Evolutionary conservation across 495 filamentous ascomycete species (phyloP).

Genomic region (Parathielavia appendiculata): DNA sequence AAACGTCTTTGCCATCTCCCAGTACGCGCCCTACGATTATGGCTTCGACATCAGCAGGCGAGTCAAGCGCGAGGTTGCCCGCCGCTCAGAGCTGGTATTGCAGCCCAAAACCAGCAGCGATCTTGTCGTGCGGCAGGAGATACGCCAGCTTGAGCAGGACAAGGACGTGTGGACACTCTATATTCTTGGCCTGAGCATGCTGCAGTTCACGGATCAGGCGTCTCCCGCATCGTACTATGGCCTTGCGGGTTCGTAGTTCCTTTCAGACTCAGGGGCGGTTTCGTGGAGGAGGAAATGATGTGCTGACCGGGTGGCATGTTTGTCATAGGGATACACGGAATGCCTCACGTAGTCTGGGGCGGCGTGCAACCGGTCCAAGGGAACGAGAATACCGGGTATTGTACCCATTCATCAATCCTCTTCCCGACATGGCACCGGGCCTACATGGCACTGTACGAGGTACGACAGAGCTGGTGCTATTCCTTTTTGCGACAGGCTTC

Average conservation of each 20-base stretch:
- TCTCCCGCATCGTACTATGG: constrained; percentile 57
- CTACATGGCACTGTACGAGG: constrained; percentile 64
- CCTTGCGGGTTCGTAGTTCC: constrained; percentile 36
- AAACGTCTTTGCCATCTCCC: constrained; percentile 11
- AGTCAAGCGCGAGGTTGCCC: constrained; percentile 25
- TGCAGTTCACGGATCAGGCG: constrained; percentile 51
- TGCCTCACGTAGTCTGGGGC: constrained; percentile 54
- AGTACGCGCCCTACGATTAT: constrained; percentile 37
- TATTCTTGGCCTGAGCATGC: constrained; percentile 48
- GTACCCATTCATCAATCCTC: constrained; percentile 58
- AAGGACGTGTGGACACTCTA: constrained; percentile 55
- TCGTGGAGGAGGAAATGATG: too few species aligned
- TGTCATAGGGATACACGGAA: constrained; percentile 57
- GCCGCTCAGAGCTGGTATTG: constrained; percentile 19
- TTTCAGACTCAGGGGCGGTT: too few species aligned
- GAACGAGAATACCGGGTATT: constrained; percentile 54
- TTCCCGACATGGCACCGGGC: constrained; percentile 70
- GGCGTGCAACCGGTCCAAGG: constrained; percentile 47
- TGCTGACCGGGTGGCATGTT: constrained; percentile 4
- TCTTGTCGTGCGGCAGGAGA: constrained; percentile 40
- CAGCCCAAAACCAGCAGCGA: constrained; percentile 16
- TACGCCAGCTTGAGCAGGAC: constrained; percentile 54
- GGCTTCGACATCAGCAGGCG: constrained; percentile 32
- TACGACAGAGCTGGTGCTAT: constrained; percentile 26
- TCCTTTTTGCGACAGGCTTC: not conserved